These are phyloP conservation scores for Dryadomyces quercus-mongolicae DNA, from an alignment of 2,329 filamentous ascomycete genomes.

Conservation along the genomic window DNA sequence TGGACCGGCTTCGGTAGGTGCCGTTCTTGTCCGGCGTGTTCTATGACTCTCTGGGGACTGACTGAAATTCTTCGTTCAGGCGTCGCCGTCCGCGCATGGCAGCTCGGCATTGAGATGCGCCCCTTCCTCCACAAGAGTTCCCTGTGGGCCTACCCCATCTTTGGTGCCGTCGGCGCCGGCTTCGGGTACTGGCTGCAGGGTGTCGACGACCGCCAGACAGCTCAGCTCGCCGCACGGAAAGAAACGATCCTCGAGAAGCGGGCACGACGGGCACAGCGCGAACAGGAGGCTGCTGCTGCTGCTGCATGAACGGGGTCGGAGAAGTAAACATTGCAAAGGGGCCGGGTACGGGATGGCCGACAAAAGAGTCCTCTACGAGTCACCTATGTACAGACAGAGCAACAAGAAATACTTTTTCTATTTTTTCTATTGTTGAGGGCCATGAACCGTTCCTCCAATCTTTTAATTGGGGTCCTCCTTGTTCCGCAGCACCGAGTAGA, in stretches of 20 bases:
- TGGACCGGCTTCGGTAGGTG: slow-evolving; percentile 83
- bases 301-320: slow-evolving; percentile 1
- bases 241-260: slow-evolving; percentile 79
- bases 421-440: neutral
- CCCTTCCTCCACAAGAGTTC: slow-evolving; percentile 77
- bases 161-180: slow-evolving; percentile 71
- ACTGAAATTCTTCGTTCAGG: slow-evolving; percentile 38
- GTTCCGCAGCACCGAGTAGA: slow-evolving; percentile 51
- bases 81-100: slow-evolving; percentile 84
- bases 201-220: slow-evolving; percentile 72
- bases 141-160: slow-evolving; percentile 86
- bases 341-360: neutral
- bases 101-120: slow-evolving; percentile 96
- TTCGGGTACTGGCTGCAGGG: slow-evolving; percentile 97
- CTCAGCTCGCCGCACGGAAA: slow-evolving; percentile 67
- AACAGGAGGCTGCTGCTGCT: slow-evolving; percentile 16
- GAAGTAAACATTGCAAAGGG: neutral
- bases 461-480: slow-evolving; percentile 39
- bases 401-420: neutral
- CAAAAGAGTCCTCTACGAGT: too few species aligned
- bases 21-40: neutral
- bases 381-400: neutral
- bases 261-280: slow-evolving; percentile 60
- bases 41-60: too few species aligned
- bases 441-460: too few species aligned